Percentiles rank a stretch among this genome's conserved stretches.
Evolutionary conservation across 83 land plant genomes (phyloP).

Genomic region (Thuja plicata): DNA sequence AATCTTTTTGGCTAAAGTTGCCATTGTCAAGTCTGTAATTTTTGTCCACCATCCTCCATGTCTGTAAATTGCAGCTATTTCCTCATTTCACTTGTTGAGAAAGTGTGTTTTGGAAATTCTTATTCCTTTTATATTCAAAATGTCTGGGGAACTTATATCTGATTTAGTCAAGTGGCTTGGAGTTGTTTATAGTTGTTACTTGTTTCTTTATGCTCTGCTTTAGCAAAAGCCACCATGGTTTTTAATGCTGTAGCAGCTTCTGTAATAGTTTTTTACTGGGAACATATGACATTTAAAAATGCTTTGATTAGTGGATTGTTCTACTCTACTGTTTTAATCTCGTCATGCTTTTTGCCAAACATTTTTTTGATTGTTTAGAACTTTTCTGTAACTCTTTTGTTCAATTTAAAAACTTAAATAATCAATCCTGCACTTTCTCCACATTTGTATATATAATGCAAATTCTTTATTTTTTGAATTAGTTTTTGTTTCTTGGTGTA

Average conservation of each 20-base stretch:
- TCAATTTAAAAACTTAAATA: not conserved
- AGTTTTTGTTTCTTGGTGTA: slow-evolving; percentile 23
- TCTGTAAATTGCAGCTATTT: not conserved
- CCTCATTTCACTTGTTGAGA: not conserved
- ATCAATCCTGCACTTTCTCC: not conserved
- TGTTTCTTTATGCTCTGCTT: not conserved
- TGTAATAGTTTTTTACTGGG: not conserved
- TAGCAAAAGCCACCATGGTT: not conserved
- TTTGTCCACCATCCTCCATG: not conserved
- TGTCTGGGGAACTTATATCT: not conserved
- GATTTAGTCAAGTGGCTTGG: not conserved
- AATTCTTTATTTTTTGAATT: not conserved
- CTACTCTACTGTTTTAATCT: not conserved
- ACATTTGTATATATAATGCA: not conserved
- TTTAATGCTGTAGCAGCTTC: not conserved
- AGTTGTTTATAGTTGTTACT: not conserved
- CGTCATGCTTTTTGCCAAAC: not conserved
- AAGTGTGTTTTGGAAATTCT: not conserved
- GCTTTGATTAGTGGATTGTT: not conserved
- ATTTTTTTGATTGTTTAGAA: not conserved
- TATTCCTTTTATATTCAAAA: not conserved
- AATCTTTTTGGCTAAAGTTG: not conserved
- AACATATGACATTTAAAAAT: not conserved
- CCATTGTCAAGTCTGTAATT: not conserved
- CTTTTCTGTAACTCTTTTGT: not conserved